Conservation (phyloP, 257 asterid genomes). For the Solanum chiquidenum region DNA sequence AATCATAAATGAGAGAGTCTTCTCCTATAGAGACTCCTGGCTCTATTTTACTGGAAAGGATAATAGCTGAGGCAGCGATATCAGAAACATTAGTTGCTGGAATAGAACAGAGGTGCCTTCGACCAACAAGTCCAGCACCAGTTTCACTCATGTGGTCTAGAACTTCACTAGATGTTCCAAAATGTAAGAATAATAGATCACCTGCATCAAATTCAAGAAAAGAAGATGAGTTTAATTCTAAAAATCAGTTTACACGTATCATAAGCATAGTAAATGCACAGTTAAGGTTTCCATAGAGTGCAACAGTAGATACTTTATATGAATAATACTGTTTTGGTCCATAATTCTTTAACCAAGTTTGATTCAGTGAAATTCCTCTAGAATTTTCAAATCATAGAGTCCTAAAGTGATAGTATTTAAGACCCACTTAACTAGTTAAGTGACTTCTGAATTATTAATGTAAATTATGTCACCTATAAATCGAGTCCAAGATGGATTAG, state of each 20-base stretch:
- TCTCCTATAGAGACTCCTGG: conserved; percentile 86
- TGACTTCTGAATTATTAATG: background rate
- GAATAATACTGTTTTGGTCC: background rate
- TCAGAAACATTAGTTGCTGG: conserved; percentile 88
- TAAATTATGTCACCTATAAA: background rate
- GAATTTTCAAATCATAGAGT: background rate
- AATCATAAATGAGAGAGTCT: conserved; percentile 84
- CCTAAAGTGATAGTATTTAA: background rate
- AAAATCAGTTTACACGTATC: background rate
- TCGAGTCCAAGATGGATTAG: background rate
- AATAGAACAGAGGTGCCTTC: conserved; percentile 90
- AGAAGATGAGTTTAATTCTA: background rate
- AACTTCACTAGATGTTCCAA: conserved; percentile 97
- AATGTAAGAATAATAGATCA: conserved; percentile 87
- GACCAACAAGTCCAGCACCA: conserved; percentile 73
- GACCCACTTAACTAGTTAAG: background rate
- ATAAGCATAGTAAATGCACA: background rate
- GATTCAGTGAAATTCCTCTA: background rate
- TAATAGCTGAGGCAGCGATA: conserved; percentile 81
- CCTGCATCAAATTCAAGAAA: conserved; percentile 25
- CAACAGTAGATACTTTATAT: background rate
- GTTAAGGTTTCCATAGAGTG: background rate
- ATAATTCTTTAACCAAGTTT: background rate
- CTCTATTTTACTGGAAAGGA: conserved; percentile 73
- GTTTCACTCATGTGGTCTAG: conserved; percentile 81